phyloP scores from a whole-genome alignment of 1,284 basidiomycete genomes.

The Stygiomarasmius scandens region DNA sequence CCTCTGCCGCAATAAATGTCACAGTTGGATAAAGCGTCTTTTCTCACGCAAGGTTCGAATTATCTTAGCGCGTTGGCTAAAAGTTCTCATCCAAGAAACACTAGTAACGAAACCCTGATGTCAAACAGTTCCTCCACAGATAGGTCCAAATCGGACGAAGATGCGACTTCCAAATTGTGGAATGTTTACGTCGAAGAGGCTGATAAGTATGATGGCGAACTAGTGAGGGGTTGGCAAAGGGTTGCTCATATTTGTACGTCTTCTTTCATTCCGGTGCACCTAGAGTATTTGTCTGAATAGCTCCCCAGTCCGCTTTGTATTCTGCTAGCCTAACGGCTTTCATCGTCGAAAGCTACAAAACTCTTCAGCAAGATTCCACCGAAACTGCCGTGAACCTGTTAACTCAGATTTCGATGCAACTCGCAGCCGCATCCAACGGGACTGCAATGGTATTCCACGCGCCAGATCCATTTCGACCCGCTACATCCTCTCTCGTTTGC shows the following conservation, averaged over 20 bases:
- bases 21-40: no score
- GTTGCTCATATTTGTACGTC: slow-evolving; percentile 19
- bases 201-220: slow-evolving; percentile 16
- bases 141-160: not conserved
- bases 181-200: slow-evolving; percentile 16
- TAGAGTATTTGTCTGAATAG: not conserved
- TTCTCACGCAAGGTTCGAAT: no score
- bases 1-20: no score
- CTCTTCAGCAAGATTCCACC: not conserved
- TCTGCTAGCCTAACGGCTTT: slow-evolving; percentile 25
- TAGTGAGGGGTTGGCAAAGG: slow-evolving; percentile 19
- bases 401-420: not conserved
- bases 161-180: slow-evolving; percentile 12
- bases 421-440: not conserved
- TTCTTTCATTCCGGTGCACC: not conserved
- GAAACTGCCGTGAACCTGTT: not conserved
- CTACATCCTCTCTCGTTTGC: not conserved
- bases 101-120: no score
- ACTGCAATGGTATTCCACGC: not conserved
- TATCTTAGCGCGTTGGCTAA: no score
- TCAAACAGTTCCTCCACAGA: not conserved
- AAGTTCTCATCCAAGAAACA: no score
- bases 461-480: not conserved
- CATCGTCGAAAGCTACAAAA: slow-evolving; percentile 20
- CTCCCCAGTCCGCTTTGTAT: slow-evolving; percentile 25